A percentile compares a stretch with the other conserved stretches of the same genome.
Conservation (phyloP, 2,329 filamentous ascomycete species). For the Diaporthe sp. region DNA sequence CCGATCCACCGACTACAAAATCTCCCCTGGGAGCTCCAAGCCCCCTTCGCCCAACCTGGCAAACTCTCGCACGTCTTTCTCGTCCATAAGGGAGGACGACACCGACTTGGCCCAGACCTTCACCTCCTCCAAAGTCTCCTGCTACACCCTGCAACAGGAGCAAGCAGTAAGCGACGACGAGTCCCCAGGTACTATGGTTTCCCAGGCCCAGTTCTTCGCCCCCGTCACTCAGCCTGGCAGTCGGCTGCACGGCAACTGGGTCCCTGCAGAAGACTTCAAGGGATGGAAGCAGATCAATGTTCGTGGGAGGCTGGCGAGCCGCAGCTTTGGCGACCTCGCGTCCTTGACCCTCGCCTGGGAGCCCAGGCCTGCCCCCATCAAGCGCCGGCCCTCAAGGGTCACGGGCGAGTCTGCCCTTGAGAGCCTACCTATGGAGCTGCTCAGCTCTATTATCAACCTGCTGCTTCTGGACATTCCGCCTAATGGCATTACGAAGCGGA, state of each 20-base stretch:
- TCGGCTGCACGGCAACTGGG: slow-evolving; percentile 69
- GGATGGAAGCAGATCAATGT: slow-evolving; percentile 75
- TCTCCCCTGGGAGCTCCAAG: slow-evolving; percentile 44
- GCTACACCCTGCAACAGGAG: slow-evolving; percentile 63
- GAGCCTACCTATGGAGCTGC: slow-evolving; percentile 76
- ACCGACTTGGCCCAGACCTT: slow-evolving; percentile 72
- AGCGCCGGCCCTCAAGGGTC: slow-evolving; percentile 38
- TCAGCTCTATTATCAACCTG: slow-evolving; percentile 80
- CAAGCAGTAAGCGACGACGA: slow-evolving; percentile 63
- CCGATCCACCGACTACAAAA: slow-evolving; percentile 44
- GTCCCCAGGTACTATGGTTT: slow-evolving; percentile 56
- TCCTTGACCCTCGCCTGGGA: slow-evolving; percentile 68
- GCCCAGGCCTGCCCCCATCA: slow-evolving; percentile 45
- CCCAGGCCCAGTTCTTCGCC: slow-evolving; percentile 61
- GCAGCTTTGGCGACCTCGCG: slow-evolving; percentile 72
- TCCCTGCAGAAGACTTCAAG: slow-evolving; percentile 68
- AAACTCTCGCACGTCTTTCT: slow-evolving; percentile 67
- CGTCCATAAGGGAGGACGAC: slow-evolving; percentile 72
- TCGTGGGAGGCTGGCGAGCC: slow-evolving; percentile 69
- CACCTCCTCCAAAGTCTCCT: slow-evolving; percentile 72
- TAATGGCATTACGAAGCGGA: slow-evolving; percentile 82
- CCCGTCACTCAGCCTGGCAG: slow-evolving; percentile 68
- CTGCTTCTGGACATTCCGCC: slow-evolving; percentile 79
- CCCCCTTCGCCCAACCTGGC: slow-evolving; percentile 45
- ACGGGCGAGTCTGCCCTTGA: slow-evolving; percentile 72